Evolutionary conservation across 768 basidiomycete species (phyloP).

Genomic region (Kwoniella heveanensis): DNA sequence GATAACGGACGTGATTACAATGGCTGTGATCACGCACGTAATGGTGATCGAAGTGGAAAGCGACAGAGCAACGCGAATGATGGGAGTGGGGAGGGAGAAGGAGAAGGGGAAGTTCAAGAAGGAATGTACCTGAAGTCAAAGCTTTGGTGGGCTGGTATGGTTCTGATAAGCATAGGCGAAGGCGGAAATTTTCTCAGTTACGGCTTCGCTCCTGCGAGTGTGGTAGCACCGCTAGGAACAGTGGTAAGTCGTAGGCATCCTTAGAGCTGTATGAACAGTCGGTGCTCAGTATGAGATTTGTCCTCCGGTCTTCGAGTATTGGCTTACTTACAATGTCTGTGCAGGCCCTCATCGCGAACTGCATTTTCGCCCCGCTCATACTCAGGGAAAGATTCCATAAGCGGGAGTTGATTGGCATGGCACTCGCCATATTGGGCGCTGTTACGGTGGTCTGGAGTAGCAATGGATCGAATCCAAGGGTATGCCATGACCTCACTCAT

Average conservation of each 20-base stretch:
- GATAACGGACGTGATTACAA: not conserved
- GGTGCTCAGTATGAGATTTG: too few relatives aligned
- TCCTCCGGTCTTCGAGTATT: too few relatives aligned
- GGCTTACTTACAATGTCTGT: too few relatives aligned
- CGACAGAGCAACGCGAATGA: not conserved
- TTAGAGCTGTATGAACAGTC: too few relatives aligned
- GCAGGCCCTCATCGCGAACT: conserved; percentile 94
- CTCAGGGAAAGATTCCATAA: conserved; percentile 71
- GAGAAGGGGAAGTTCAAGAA: conserved; percentile 36
- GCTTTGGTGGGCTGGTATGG: conserved; percentile 87
- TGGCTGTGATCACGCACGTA: not conserved
- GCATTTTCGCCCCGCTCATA: conserved; percentile 85
- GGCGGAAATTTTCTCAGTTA: conserved; percentile 71
- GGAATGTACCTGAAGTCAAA: conserved; percentile 77
- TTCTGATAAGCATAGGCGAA: conserved; percentile 89
- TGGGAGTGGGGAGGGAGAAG: conserved; percentile 11
- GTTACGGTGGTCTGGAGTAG: conserved; percentile 86
- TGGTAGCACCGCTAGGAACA: conserved; percentile 93
- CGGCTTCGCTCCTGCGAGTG: conserved; percentile 59
- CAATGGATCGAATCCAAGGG: conserved; percentile 67
- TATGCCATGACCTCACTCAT: too few relatives aligned
- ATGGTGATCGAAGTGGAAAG: not conserved
- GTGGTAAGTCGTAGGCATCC: conserved; percentile 62
- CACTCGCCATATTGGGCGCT: conserved; percentile 81
- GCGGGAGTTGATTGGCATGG: conserved; percentile 60